A percentile compares a stretch with the other conserved stretches of the same genome.
Evolutionary conservation across 2,329 filamentous ascomycete genomes (phyloP).

Genomic region (Bipolaris sorokiniana): DNA sequence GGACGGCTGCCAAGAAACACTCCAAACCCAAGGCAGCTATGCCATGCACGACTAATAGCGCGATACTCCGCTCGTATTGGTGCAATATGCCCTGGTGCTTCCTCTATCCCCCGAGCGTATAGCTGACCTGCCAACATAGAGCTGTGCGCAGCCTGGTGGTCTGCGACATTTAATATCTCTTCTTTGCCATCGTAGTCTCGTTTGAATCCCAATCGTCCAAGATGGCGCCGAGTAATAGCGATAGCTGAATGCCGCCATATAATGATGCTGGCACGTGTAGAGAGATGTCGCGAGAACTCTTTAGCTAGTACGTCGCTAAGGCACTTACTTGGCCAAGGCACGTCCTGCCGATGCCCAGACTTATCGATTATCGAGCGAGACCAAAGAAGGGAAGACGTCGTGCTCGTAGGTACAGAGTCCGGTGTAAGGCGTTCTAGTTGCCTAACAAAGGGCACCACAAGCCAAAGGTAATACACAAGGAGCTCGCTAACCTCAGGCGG

Average conservation of each 20-base stretch:
- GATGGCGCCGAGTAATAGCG: slow-evolving; percentile 1
- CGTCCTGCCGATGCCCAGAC: neutral
- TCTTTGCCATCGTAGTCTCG: neutral
- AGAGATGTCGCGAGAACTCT: slow-evolving; percentile 1
- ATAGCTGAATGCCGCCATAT: slow-evolving; percentile 1
- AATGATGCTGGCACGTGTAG: neutral
- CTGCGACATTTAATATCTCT: neutral
- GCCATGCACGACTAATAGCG: no score
- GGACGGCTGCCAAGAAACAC: no score
- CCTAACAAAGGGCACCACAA: no score
- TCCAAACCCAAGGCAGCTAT: no score
- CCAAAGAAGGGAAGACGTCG: neutral
- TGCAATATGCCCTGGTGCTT: no score
- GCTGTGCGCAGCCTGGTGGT: neutral
- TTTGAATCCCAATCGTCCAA: slow-evolving; percentile 1
- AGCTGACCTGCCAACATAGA: neutral
- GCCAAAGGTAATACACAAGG: neutral
- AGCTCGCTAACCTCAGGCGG: neutral
- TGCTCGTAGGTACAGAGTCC: neutral
- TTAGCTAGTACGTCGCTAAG: slow-evolving; percentile 2
- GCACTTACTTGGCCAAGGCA: neutral
- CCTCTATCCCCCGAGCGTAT: no score
- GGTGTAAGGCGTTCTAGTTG: neutral
- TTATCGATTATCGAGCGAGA: neutral
- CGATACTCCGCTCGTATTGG: no score